Conservation (phyloP, 805 yeast genomes). For the Monosporozyma solicola region DNA sequence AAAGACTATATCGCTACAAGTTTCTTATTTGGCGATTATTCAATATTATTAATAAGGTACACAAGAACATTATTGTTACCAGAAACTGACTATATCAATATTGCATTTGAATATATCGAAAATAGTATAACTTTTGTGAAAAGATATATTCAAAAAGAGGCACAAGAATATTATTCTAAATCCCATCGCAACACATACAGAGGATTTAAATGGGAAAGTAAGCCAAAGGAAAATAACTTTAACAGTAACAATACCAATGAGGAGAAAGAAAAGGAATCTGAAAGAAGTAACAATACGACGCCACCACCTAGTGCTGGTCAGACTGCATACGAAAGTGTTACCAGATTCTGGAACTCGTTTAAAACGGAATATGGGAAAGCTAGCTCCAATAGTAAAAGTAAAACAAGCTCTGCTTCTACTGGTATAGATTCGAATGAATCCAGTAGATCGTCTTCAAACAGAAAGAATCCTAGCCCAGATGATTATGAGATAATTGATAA, state of each 20-base stretch:
- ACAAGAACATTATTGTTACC: not conserved
- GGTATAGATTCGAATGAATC: not conserved
- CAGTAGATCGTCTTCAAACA: not conserved
- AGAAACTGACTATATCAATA: not conserved
- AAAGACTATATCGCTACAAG: slow-evolving; percentile 9
- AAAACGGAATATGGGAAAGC: not conserved
- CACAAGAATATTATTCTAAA: not conserved
- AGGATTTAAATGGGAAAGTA: not conserved
- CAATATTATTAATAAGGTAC: not conserved
- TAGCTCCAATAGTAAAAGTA: not conserved
- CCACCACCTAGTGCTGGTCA: not conserved
- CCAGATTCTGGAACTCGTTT: not conserved
- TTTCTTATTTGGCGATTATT: slow-evolving; percentile 4
- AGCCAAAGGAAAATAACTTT: not conserved
- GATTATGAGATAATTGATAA: not conserved
- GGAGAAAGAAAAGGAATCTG: not conserved
- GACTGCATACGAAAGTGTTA: not conserved
- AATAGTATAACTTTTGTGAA: not conserved
- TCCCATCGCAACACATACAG: not conserved
- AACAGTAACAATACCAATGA: not conserved
- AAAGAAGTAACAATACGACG: not conserved
- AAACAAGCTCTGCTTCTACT: not conserved
- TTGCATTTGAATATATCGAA: not conserved
- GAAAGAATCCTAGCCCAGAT: not conserved
- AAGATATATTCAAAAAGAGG: not conserved